Evolutionary conservation across 176 grass and related monocot species (phyloP).

Genomic region (Raddia distichophylla): DNA sequence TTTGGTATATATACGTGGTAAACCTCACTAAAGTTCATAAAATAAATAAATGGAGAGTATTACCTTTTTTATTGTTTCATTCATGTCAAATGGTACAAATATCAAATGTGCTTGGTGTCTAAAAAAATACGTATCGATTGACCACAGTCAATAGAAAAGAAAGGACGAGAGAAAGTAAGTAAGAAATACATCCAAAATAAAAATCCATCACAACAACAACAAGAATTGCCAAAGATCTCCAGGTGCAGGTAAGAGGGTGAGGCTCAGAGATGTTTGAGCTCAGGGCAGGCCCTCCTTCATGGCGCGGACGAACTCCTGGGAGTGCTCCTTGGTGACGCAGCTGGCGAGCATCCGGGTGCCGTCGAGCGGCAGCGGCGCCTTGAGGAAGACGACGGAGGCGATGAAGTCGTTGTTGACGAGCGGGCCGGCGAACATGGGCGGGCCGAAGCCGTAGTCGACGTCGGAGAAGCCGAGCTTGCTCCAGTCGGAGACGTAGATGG

Average conservation of each 20-base stretch:
- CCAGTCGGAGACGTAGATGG: slow-evolving; percentile 80
- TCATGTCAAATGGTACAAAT: slow-evolving; percentile 42
- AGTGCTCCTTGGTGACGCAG: slow-evolving; percentile 78
- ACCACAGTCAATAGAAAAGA: neutral
- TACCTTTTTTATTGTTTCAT: slow-evolving; percentile 43
- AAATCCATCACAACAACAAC: slow-evolving; percentile 22
- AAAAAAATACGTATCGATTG: slow-evolving; percentile 9
- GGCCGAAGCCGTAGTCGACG: slow-evolving; percentile 74
- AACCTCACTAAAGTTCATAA: neutral
- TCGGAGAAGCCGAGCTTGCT: slow-evolving; percentile 83
- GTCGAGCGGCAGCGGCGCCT: slow-evolving; percentile 71
- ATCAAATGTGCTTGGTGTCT: slow-evolving; percentile 30
- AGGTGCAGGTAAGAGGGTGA: neutral
- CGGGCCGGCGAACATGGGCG: slow-evolving; percentile 64
- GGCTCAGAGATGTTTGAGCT: neutral
- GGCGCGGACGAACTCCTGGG: slow-evolving; percentile 55
- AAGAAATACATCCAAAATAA: slow-evolving; percentile 33
- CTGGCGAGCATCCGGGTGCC: slow-evolving; percentile 71
- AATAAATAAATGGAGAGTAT: slow-evolving; percentile 22
- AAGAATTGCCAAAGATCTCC: slow-evolving; percentile 14
- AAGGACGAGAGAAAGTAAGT: neutral
- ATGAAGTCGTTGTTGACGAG: slow-evolving; percentile 88
- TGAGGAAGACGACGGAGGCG: slow-evolving; percentile 73
- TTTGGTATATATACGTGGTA: neutral
- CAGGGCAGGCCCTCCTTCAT: slow-evolving; percentile 55